Conservation (phyloP, 2,329 filamentous ascomycete species). For the Fusarium sp. region DNA sequence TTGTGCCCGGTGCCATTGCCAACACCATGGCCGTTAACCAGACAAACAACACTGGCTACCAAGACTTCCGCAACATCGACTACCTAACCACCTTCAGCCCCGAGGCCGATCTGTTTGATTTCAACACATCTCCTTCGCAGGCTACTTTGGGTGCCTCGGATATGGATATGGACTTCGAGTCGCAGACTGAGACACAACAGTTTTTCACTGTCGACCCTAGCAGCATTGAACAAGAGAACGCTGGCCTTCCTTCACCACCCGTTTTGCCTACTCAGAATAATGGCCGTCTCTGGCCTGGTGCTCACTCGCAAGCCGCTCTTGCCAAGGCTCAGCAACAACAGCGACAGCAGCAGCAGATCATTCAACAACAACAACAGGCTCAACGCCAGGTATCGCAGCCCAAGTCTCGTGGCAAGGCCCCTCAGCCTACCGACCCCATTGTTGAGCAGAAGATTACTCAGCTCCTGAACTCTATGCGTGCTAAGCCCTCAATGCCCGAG, state of each 20-base stretch:
- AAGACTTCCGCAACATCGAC: constrained; percentile 59
- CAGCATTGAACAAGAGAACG: constrained; percentile 69
- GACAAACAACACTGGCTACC: constrained; percentile 63
- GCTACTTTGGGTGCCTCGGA: constrained; percentile 66
- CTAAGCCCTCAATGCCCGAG: constrained; percentile 68
- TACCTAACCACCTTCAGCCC: constrained; percentile 66
- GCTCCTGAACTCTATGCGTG: constrained; percentile 90
- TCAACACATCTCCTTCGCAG: constrained; percentile 73
- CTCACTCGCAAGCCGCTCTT: constrained; percentile 88
- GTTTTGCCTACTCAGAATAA: constrained; percentile 61
- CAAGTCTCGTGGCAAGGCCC: constrained; percentile 60
- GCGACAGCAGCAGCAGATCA: constrained; percentile 71
- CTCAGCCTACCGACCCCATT: constrained; percentile 70
- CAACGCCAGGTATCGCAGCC: constrained; percentile 59
- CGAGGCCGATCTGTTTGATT: constrained; percentile 75
- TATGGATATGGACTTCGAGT: constrained; percentile 70
- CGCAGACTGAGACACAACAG: constrained; percentile 64
- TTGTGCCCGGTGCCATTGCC: constrained; percentile 84
- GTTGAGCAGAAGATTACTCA: constrained; percentile 95
- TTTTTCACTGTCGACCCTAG: constrained; percentile 80
- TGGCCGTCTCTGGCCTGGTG: constrained; percentile 88
- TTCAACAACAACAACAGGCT: constrained; percentile 57
- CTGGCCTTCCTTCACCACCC: constrained; percentile 55
- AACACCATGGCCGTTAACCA: constrained; percentile 83
- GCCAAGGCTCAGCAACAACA: constrained; percentile 77